phyloP scores from a whole-genome alignment of 169 alveolate genomes.

The Cyclospora cayetanensis region DNA sequence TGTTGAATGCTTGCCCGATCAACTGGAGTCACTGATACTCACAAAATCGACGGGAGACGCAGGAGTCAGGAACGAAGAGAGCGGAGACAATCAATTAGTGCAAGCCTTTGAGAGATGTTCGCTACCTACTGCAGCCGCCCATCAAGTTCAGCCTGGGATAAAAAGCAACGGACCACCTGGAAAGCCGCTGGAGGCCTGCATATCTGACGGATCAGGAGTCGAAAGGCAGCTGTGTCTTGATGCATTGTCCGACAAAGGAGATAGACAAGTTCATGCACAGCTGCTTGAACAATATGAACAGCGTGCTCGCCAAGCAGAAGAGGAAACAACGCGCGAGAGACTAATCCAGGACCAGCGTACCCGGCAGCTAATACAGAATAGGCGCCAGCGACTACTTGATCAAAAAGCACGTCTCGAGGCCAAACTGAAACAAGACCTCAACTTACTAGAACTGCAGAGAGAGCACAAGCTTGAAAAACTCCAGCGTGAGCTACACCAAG shows the following conservation, averaged over 20 bases:
- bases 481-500: constrained; percentile 42
- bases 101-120: background rate
- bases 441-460: constrained; percentile 29
- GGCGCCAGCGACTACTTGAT: constrained; percentile 48
- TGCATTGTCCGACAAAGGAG: background rate
- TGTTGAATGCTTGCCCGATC: background rate
- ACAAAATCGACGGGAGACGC: background rate
- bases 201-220: background rate
- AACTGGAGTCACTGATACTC: background rate
- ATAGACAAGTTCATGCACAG: background rate
- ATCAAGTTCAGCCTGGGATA: no score
- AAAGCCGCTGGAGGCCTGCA: background rate
- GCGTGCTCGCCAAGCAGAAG: constrained; percentile 5
- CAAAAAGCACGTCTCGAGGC: constrained; percentile 56
- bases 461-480: constrained; percentile 21
- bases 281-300: constrained; percentile 10
- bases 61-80: background rate
- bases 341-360: constrained; percentile 48
- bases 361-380: constrained; percentile 25
- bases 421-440: constrained; percentile 7
- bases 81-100: background rate
- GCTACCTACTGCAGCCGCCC: background rate
- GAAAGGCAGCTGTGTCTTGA: background rate
- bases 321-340: background rate
- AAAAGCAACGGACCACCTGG: background rate